Evolutionary conservation across 1,284 basidiomycete genomes (phyloP).

Genomic region (Ceratobasidium sp.): DNA sequence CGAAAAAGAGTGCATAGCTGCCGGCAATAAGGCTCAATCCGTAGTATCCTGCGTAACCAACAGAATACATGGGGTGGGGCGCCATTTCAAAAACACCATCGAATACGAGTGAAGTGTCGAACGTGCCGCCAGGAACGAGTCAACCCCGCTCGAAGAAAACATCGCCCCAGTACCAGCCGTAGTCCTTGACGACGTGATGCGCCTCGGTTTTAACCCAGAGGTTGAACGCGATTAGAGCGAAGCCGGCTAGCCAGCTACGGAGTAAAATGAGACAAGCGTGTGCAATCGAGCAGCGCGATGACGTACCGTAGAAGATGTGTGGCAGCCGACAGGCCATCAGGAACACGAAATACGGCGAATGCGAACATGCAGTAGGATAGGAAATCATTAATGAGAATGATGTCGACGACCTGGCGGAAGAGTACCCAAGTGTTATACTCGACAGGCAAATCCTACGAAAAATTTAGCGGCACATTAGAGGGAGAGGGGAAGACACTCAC

Average conservation of each 20-base stretch:
- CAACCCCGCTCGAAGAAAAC: constrained; percentile 91
- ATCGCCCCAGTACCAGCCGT: constrained; percentile 99
- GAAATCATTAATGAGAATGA: constrained; percentile 97
- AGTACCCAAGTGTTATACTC: constrained; percentile 95
- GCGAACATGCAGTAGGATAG: constrained; percentile 96
- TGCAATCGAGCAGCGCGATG: background rate
- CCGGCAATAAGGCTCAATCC: constrained; percentile 90
- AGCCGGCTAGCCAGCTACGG: constrained; percentile 85
- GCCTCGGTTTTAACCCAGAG: constrained; percentile 99
- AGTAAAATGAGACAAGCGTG: background rate
- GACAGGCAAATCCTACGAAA: constrained; percentile 74
- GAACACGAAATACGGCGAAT: constrained; percentile 89
- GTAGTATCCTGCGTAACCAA: constrained; percentile 97
- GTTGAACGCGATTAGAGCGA: constrained; percentile 92
- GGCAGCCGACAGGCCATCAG: constrained; percentile 77
- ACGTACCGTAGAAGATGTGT: constrained; percentile 83
- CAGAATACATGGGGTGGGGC: constrained; percentile 94
- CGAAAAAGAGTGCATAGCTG: constrained; percentile 92
- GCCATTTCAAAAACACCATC: constrained; percentile 97
- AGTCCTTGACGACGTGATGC: constrained; percentile 94
- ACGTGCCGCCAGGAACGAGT: constrained; percentile 40
- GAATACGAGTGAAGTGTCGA: constrained; percentile 84
- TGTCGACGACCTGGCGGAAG: constrained; percentile 92
- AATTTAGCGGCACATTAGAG: background rate
- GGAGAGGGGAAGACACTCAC: constrained; percentile 61